Conservation (phyloP, 805 yeast genomes). For the Candida stauntonica region DNA sequence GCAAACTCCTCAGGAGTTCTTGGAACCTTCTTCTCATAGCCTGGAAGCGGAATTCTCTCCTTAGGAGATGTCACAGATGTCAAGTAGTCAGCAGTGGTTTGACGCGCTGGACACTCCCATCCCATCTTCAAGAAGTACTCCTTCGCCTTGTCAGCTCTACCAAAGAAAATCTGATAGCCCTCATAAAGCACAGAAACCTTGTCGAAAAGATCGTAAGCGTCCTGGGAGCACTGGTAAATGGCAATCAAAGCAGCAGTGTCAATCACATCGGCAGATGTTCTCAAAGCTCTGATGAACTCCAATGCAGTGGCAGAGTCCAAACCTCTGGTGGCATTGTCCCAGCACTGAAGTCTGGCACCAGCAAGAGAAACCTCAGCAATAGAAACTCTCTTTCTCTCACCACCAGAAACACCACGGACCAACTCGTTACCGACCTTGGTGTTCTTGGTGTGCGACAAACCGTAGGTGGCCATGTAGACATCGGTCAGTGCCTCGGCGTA, state of each 20-base stretch:
- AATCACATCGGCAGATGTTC: conserved; percentile 44
- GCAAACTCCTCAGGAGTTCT: conserved; percentile 48
- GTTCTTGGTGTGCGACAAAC: conserved; percentile 49
- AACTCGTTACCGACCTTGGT: conserved; percentile 66
- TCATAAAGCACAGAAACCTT: conserved; percentile 50
- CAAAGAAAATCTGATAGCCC: conserved; percentile 54
- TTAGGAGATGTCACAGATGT: conserved; percentile 51
- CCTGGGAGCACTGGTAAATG: conserved; percentile 55
- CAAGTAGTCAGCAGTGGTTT: conserved; percentile 56
- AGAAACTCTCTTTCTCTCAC: conserved; percentile 73
- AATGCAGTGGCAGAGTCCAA: conserved; percentile 60
- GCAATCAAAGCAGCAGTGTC: conserved; percentile 57
- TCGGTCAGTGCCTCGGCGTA: conserved; percentile 46
- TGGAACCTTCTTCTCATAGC: conserved; percentile 47
- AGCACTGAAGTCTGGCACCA: conserved; percentile 47
- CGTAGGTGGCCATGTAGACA: conserved; percentile 50
- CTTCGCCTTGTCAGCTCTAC: conserved; percentile 42
- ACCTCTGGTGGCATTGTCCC: conserved; percentile 66
- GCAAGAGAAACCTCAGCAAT: conserved; percentile 55
- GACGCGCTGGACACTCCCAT: conserved; percentile 50
- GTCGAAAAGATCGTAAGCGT: conserved; percentile 50
- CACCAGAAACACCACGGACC: conserved; percentile 71
- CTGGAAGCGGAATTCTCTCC: conserved; percentile 41
- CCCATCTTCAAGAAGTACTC: conserved; percentile 51
- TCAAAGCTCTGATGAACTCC: conserved; percentile 51